Evolutionary conservation across 345 rosid species (phyloP), one percentile per base, ranked within the genome.

Genomic region (Lepidium didymum): DNA sequence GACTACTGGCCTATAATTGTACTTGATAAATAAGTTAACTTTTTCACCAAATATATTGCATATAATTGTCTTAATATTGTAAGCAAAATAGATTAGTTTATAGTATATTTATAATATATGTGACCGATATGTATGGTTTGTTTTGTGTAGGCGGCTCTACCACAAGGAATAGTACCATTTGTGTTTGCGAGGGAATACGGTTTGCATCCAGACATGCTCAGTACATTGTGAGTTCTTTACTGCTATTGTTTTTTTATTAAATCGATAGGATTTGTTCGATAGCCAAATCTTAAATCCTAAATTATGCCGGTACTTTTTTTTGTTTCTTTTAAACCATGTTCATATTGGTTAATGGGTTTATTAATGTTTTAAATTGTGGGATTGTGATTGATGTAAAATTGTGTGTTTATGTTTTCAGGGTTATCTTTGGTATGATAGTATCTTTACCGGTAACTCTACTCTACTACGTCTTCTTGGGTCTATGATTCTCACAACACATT

Each of bases 371-470:
- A 18, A 7, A 59, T 8, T 51, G 54, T 33, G 44, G 15, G 12
- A n/a, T 10, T 40, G 5, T 7, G 35, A n/a, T 41, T 34, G 15
- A 10, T 34, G 62, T 52, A 58, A 7, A 42, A 14, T 23, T 36
- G 10, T 51, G 25, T 45, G 12, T 18, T 33, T 56, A 63, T 64
- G 10, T 70, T 70, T 64, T 69, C 92, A 89, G 96, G 88, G 96
- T 89, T 5, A 89, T 86, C 44, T 89, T 89, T 56, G 96, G 96
- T n/a, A 89, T 89, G 96, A 45, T 89, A 62, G 92, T 86, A 44
- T 85, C 96, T 10, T 77, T 89, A 57, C 96, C 90, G 3, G 87
- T 87, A 38, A 89, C 92, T 4, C 79, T 87, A 36, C 79, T 89
- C 64, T 89, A 89, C 62, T 89, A 89, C 76, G 75, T 86, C 29